Base-by-base conservation (phyloP, 2,329 filamentous ascomycete species). In the Ploettnerulaceae sp. region DNA sequence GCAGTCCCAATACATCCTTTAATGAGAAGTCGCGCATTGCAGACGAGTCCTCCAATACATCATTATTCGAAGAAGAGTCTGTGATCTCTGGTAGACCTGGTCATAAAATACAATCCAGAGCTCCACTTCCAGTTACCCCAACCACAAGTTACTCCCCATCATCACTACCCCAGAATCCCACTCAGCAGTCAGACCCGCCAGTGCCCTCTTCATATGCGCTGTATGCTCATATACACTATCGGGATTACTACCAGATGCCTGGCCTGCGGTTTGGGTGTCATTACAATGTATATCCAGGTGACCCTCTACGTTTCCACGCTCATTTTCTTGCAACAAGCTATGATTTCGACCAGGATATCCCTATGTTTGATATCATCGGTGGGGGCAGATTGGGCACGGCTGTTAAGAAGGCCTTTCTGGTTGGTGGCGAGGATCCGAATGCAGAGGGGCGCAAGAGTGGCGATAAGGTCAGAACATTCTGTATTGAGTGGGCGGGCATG, bases 401-500 rank as follows among this genome's bases (percentile, higher is more conserved):
- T 39, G 93, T 97, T 15, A 98, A 98, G 74, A 98, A 98, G 68
- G 87, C 88, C 0, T 96, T 89, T 60, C 70, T 98, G 44, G 76
- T 98, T 47, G 91, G 90, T 5, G 89, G 88, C 0, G 73, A 77
- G 57, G 69, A 76, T 44, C 61, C 66, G 36, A 55, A 58, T 12
- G 64, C 61, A 9, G 57, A 57, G 17, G 54, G 32, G 45, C 58
- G 49, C 11, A 52, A 64, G 7, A 60, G 64, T 1, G 62, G 60
- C 29, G 65, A 70, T 25, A 64, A 62, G 8, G 72, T 91, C 17
- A 76, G 86, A 55, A 79, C 85, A 0, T 95, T 95, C 61, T 90
- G 86, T 57, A 77, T 96, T 43, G 90, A 96, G 69, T 96, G 90
- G 91, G 90, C 87, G 43, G 89, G 86, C 22, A 93, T 96, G 83